Evolutionary conservation across 371 early-diverging fungal genomes (phyloP).

Genomic region (Mortierella sp.): DNA sequence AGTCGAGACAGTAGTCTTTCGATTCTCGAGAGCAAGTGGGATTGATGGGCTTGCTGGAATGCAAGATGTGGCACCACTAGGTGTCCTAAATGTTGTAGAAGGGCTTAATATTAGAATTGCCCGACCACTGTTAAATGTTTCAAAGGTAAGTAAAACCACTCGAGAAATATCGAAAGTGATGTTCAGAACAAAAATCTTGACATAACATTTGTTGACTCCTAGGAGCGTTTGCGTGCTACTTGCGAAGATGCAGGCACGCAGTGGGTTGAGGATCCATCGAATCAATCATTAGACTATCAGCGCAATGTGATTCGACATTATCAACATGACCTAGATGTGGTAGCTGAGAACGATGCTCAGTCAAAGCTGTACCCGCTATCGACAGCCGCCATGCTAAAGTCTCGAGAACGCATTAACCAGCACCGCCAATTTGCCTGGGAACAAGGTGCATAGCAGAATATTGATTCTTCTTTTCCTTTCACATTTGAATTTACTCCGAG

Average conservation of each 20-base stretch:
- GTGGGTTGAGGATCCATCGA: constrained; percentile 68
- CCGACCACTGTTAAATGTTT: constrained; percentile 57
- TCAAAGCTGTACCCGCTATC: constrained; percentile 18
- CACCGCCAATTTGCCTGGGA: constrained; percentile 35
- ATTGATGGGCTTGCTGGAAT: constrained; percentile 66
- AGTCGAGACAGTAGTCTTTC: constrained; percentile 66
- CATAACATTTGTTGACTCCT: neutral
- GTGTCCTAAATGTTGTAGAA: constrained; percentile 22
- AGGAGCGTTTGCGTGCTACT: constrained; percentile 51
- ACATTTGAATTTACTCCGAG: neutral
- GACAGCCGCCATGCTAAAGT: constrained; percentile 15
- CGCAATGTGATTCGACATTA: constrained; percentile 47
- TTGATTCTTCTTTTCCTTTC: too few species aligned
- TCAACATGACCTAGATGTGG: constrained; percentile 28
- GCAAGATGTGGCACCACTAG: constrained; percentile 40
- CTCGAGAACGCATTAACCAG: constrained; percentile 37
- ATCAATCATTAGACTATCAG: constrained; percentile 55
- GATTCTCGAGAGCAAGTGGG: constrained; percentile 64
- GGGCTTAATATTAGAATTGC: constrained; percentile 39
- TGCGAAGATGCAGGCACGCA: constrained; percentile 52
- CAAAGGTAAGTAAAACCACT: constrained; percentile 41
- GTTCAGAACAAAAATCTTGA: neutral
- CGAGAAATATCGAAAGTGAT: neutral
- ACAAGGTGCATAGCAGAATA: constrained; percentile 26
- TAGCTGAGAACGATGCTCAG: neutral